phyloP scores from a whole-genome alignment of 2,329 filamentous ascomycete genomes.

The Aureobasidium mangrovei region DNA sequence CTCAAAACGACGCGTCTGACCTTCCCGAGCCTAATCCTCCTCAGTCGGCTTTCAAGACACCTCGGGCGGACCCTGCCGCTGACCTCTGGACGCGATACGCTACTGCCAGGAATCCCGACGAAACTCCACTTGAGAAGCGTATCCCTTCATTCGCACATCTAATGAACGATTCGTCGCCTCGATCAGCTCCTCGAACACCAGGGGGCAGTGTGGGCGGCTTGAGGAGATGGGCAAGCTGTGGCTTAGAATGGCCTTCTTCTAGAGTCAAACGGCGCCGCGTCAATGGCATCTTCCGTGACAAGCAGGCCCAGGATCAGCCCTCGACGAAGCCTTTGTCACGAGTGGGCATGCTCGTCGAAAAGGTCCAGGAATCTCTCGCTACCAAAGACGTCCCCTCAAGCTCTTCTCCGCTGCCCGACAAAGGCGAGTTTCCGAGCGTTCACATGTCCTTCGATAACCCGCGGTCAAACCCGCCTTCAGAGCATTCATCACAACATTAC shows the following conservation, averaged over 20 bases:
- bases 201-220: conserved; percentile 39
- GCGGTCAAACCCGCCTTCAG: background rate
- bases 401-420: conserved; percentile 38
- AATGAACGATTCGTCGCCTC: conserved; percentile 39
- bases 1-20: conserved; percentile 28
- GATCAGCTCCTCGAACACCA: conserved; percentile 33
- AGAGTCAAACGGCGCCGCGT: conserved; percentile 34
- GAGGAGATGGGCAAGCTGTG: conserved; percentile 43
- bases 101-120: conserved; percentile 29
- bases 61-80: conserved; percentile 38
- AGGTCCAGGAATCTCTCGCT: conserved; percentile 37
- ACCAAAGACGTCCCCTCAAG: conserved; percentile 35
- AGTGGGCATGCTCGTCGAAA: conserved; percentile 31
- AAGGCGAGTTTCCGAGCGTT: conserved; percentile 14
- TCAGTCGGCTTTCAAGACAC: conserved; percentile 29
- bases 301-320: conserved; percentile 25
- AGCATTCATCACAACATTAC: conserved; percentile 11
- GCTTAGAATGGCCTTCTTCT: conserved; percentile 39
- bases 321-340: conserved; percentile 20
- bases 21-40: conserved; percentile 21
- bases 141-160: conserved; percentile 35
- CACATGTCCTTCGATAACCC: background rate
- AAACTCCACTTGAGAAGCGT: conserved; percentile 29
- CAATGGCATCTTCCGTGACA: conserved; percentile 25
- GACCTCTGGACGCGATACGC: conserved; percentile 40